Percentiles rank a stretch among this genome's conserved stretches.
phyloP scores from a whole-genome alignment of 176 grass and related monocot genomes.

The Oryza meridionalis region DNA sequence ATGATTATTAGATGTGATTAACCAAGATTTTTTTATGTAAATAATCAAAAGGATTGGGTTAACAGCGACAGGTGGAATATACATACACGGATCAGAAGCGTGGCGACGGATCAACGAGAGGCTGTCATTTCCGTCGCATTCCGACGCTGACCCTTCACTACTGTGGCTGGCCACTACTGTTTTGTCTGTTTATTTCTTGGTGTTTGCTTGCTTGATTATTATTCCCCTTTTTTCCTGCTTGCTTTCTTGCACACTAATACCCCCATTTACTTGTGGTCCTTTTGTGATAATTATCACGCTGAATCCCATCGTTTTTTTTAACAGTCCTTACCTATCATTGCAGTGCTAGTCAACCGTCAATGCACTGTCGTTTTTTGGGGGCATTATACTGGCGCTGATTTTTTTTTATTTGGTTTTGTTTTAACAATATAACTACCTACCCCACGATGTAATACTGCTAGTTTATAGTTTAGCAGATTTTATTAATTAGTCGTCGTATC shows the following conservation, averaged over 20 bases:
- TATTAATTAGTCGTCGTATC: not conserved
- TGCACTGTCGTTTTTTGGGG: not conserved
- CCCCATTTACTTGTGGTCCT: not conserved
- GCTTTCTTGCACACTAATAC: not conserved
- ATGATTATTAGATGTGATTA: no score
- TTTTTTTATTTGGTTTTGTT: not conserved
- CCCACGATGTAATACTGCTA: not conserved
- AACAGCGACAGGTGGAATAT: slow-evolving; percentile 25
- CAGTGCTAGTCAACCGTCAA: not conserved
- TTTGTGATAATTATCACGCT: not conserved
- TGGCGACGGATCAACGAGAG: not conserved
- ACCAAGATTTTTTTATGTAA: no score
- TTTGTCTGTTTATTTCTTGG: slow-evolving; percentile 9
- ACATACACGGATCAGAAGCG: not conserved
- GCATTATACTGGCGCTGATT: not conserved
- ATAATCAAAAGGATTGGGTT: not conserved
- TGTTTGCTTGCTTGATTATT: not conserved
- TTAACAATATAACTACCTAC: not conserved
- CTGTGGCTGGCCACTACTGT: not conserved
- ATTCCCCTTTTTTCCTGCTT: not conserved
- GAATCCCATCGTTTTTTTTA: not conserved
- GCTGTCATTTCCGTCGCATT: not conserved
- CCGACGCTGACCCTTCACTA: not conserved
- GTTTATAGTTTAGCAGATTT: not conserved
- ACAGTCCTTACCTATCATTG: not conserved